Percentiles rank a stretch among this genome's conserved stretches.
These are phyloP conservation scores for Pholiota conissans DNA, from an alignment of 768 basidiomycete genomes.

Conservation along the genomic window DNA sequence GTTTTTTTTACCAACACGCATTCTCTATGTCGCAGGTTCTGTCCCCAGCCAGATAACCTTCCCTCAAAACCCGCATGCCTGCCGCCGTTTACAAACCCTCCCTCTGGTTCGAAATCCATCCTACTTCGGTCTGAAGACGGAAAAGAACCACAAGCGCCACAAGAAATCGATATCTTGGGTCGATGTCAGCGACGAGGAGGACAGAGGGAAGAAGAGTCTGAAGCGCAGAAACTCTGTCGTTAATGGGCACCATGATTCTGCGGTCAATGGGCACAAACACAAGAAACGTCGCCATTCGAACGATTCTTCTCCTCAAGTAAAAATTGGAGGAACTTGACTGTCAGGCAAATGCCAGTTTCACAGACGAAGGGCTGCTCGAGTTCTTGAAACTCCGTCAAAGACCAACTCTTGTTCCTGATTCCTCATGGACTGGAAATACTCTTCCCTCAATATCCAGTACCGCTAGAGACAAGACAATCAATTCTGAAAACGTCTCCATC, in stretches of 20 bases:
- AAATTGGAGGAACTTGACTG: too few species aligned
- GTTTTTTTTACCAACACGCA: not conserved
- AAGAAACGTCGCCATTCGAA: slow-evolving; percentile 33
- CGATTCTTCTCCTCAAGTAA: too few species aligned
- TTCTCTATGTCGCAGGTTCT: too few species aligned
- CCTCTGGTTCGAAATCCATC: slow-evolving; percentile 21
- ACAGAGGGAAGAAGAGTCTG: slow-evolving; percentile 23
- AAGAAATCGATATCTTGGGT: slow-evolving; percentile 38
- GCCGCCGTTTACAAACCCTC: slow-evolving; percentile 16
- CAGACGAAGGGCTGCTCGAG: too few species aligned
- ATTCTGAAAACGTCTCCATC: too few species aligned
- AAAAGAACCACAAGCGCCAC: slow-evolving; percentile 24
- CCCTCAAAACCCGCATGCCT: slow-evolving; percentile 16
- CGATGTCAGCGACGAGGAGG: slow-evolving; percentile 42
- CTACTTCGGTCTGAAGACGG: slow-evolving; percentile 22
- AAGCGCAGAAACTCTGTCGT: slow-evolving; percentile 29
- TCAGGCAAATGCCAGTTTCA: too few species aligned
- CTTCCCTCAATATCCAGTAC: too few species aligned
- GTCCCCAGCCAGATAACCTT: not conserved
- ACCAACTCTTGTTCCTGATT: too few species aligned
- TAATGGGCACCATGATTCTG: slow-evolving; percentile 23
- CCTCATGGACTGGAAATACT: too few species aligned
- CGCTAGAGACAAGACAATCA: too few species aligned
- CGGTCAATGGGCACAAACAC: slow-evolving; percentile 26
- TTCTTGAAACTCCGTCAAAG: too few species aligned